Conservation (phyloP, 1,284 basidiomycete species). For the Ustilago lituana region DNA sequence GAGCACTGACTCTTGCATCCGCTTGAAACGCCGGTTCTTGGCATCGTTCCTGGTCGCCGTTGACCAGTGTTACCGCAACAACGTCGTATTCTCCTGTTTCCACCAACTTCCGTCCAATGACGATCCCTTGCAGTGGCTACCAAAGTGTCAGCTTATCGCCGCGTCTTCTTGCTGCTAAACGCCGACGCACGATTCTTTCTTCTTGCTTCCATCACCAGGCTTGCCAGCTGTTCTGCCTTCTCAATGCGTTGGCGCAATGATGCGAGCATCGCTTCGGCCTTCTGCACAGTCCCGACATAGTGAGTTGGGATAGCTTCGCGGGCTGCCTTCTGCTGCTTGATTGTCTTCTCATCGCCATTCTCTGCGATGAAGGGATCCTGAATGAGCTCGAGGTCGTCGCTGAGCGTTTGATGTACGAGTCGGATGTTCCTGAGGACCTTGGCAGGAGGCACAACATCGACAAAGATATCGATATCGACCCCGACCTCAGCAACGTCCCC, state of each 20-base stretch:
- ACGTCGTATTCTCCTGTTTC: too few species aligned
- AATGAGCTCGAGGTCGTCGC: conserved; percentile 40
- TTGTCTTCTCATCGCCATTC: conserved; percentile 27
- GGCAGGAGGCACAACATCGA: conserved; percentile 17
- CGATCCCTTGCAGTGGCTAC: background rate
- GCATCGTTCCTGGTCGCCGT: background rate
- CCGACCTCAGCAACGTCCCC: background rate
- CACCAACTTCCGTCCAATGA: too few species aligned
- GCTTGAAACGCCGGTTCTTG: too few species aligned
- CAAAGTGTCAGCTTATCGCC: background rate
- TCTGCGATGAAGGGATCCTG: conserved; percentile 28
- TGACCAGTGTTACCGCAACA: too few species aligned
- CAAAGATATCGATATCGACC: background rate
- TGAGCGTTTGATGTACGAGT: conserved; percentile 27
- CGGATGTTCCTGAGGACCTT: conserved; percentile 33
- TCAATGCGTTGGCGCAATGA: conserved; percentile 22
- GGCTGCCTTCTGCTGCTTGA: conserved; percentile 42
- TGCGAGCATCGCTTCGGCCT: conserved; percentile 29
- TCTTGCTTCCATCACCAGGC: conserved; percentile 9
- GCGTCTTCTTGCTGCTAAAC: conserved; percentile 6
- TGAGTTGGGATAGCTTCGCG: conserved; percentile 38
- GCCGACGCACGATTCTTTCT: background rate
- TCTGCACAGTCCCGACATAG: conserved; percentile 25
- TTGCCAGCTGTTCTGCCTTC: conserved; percentile 11
- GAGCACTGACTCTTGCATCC: background rate